Base-by-base conservation (phyloP, 2,329 filamentous ascomycete genomes). In the Alternaria tenuissima region DNA sequence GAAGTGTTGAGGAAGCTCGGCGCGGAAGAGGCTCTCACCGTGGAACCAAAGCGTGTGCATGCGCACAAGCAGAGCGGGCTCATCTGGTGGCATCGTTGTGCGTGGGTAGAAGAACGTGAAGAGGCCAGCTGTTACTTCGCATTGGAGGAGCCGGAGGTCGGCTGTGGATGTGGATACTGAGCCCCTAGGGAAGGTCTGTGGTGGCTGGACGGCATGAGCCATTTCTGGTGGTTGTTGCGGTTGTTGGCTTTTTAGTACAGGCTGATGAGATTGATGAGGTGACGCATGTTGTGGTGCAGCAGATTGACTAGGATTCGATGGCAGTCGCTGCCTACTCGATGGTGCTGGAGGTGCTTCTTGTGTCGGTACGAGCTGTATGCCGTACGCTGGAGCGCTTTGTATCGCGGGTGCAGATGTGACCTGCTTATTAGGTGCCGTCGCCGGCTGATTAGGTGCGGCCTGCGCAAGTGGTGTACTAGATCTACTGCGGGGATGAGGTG, bases 61-160 rank as follows among this genome's bases (percentile, higher is more conserved):
- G 9, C 64, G 69, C 28, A 68, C 61, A 7, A 78, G 67, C 1
- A 78, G 61, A 0, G 60, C 43, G 7, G 52, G 46, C 51, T 78
- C 73, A 16, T 76, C 72, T 9, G 68, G 67, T 11, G 67, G 68
- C 12, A 67, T 59, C 9, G 52, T 59, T 3, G 66, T n/a, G 11
- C 64, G 69, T 2, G 73, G 73, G 39, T 72, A 75, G 42, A 77
- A 59, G 49, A 70, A 77, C 14, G 74, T 71, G 44, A 77, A 65
- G 16, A 77, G 67, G 4, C 64, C 52, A n/a, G 68, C 71, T 6
- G 75, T 71, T 5, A 76, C 69, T 60, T 77, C 75, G 54, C 69
- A 77, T 57, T 77, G 74, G 1, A 74, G 62, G 11, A 76, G 58
- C 12, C 69, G 64, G 32, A 74, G 43, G 22, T 74, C 72, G 7